Base-by-base conservation (phyloP, 129 eudicot species). In the Lactuca sativa region DNA sequence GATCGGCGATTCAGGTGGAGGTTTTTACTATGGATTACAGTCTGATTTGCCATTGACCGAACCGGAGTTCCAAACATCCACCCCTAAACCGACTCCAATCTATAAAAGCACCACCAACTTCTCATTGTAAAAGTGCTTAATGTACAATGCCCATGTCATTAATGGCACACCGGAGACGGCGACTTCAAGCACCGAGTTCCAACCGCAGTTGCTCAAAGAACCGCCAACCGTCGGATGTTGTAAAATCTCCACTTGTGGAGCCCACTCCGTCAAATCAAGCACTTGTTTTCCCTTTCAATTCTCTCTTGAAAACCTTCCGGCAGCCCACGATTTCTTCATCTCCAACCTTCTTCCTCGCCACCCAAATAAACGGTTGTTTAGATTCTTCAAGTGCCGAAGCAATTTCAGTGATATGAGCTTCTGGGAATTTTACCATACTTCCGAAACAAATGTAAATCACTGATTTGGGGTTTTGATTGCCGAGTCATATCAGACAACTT, bases 171-270 rank as follows among this genome's bases (percentile, higher is more conserved):
- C 84, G 0, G 77, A 56, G 8, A 68, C 71, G 25, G 74, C 17
- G 3, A 81, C 82, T 41, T 84, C 93, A 21, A 81, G 78, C 12
- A 75, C 55, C 3, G 88, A 86, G 73, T 80, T 77, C 91, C 91
- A 82, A 6, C 91, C 87, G 48, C 88, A 86, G 6, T 86, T 85
- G 7, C 62, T 82, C 77, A 86, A 37, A 58, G 82, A 82, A 32
- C 83, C 80, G 0, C 79, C 81, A 0, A 77, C n/a, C 4, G 82
- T 81, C 9, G 43, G 30, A 32, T 86, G 88, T 4, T 21, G 63
- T 25, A 86, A 12, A 12, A 86, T 83, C 71, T 43, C 56, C 30
- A 77, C 64, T 55, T 86, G 86, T 0, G 88, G 86, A 1, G 80
- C 84, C 88, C 82, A 80, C 1, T 49, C 80, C 0, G 65, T 58